These are phyloP conservation scores for Ogataea methylovora DNA, from an alignment of 805 yeast species.

Conservation along the genomic window DNA sequence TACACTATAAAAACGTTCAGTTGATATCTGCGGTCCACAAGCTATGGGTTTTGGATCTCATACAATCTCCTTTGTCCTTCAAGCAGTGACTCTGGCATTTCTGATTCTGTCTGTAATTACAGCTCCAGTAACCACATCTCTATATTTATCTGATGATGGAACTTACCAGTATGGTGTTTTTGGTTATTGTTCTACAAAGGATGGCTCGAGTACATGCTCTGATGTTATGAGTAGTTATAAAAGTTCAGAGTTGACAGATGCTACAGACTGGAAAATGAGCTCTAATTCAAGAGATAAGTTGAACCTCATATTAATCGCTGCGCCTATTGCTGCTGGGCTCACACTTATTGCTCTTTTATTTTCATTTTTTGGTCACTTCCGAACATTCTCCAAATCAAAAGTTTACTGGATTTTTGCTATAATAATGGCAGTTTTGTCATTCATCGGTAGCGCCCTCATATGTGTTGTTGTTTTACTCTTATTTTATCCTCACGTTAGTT, in stretches of 20 bases:
- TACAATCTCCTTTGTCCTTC: constrained; percentile 33
- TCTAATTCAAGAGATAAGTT: constrained; percentile 39
- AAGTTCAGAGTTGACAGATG: constrained; percentile 24
- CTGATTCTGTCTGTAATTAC: constrained; percentile 54
- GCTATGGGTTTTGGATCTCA: constrained; percentile 6
- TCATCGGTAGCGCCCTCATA: constrained; percentile 45
- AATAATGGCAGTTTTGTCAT: constrained; percentile 39
- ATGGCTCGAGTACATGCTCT: constrained; percentile 9
- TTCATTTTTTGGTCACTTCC: constrained; percentile 25
- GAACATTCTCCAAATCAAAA: constrained; percentile 9
- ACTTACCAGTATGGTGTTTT: constrained; percentile 51
- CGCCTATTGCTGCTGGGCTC: constrained; percentile 63
- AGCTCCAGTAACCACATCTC: constrained; percentile 45
- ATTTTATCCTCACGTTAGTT: constrained; percentile 56
- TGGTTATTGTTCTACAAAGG: constrained; percentile 50
- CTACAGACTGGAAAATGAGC: constrained; percentile 42
- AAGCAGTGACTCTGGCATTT: constrained; percentile 51
- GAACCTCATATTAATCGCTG: constrained; percentile 46
- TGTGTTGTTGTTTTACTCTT: constrained; percentile 49
- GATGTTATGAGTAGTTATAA: constrained; percentile 32
- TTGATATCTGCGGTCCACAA: background rate
- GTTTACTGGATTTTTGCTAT: constrained; percentile 35
- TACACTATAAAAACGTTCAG: too few species aligned
- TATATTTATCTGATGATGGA: constrained; percentile 42
- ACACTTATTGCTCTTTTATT: constrained; percentile 38